Conservation (phyloP, 495 filamentous ascomycete genomes). For the Aspergillus heteromorphus region DNA sequence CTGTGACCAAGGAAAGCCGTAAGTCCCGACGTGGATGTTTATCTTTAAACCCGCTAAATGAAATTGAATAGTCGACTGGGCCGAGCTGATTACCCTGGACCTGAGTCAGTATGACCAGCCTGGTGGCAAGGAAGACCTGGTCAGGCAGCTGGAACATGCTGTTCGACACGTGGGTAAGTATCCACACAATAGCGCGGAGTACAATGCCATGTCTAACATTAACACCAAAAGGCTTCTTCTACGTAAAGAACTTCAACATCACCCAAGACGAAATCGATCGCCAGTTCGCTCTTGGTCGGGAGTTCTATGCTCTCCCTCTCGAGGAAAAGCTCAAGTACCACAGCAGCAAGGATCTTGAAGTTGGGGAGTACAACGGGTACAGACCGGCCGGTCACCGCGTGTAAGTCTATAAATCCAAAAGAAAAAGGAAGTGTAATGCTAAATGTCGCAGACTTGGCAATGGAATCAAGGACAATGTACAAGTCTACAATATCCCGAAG, state of each 20-base stretch:
- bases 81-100: conserved; percentile 53
- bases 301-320: conserved; percentile 49
- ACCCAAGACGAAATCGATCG: conserved; percentile 49
- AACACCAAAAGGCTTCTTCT: conserved; percentile 44
- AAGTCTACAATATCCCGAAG: conserved; percentile 50
- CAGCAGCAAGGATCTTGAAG: conserved; percentile 23
- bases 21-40: conserved; percentile 6
- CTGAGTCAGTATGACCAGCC: conserved; percentile 44
- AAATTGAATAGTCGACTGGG: conserved; percentile 41
- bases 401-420: conserved; percentile 16
- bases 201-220: background rate
- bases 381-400: conserved; percentile 40
- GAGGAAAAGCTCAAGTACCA: conserved; percentile 53
- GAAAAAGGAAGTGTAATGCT: too few species aligned
- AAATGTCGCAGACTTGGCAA: conserved; percentile 31
- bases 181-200: too few species aligned
- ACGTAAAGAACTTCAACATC: conserved; percentile 51
- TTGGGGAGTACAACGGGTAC: conserved; percentile 40
- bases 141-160: conserved; percentile 53
- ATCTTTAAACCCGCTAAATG: background rate
- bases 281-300: conserved; percentile 52
- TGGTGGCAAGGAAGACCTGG: conserved; percentile 49
- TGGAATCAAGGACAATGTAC: conserved; percentile 43
- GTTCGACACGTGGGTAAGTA: conserved; percentile 46
- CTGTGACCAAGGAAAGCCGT: conserved; percentile 43